Conservation (phyloP, 441 rosid species). For the Omphalea diandra region DNA sequence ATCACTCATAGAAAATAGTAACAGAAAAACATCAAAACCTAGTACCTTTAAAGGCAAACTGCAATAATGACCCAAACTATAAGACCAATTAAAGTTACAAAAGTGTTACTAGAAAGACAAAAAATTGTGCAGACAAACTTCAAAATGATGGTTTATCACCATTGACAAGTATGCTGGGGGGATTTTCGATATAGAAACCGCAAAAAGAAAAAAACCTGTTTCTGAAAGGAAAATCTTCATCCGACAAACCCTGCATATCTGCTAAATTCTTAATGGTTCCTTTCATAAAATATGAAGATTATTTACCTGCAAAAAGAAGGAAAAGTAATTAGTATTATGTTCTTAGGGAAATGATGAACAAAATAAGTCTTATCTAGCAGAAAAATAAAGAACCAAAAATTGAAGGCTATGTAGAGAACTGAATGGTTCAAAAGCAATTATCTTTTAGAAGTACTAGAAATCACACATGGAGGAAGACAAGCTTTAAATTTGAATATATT, state of each 20-base stretch:
- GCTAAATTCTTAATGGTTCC: constrained; percentile 75
- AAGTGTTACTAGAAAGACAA: background rate
- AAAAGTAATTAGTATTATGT: too few species aligned
- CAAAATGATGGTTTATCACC: background rate
- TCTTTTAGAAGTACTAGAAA: background rate
- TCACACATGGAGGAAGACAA: background rate
- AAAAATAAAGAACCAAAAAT: background rate
- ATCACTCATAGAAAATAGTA: background rate
- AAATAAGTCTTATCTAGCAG: background rate
- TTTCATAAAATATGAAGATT: constrained; percentile 76
- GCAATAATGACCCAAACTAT: background rate
- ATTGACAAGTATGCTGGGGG: background rate
- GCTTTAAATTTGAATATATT: background rate
- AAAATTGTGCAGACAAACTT: background rate
- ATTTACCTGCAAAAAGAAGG: constrained; percentile 41
- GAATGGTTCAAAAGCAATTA: constrained; percentile 2
- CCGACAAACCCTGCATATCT: constrained; percentile 77
- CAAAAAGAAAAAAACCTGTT: constrained; percentile 58
- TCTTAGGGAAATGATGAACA: background rate
- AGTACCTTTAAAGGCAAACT: background rate
- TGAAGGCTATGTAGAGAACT: background rate
- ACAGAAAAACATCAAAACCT: background rate
- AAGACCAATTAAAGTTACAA: background rate
- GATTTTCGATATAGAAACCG: constrained; percentile 3
- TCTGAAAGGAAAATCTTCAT: constrained; percentile 78